Evolutionary conservation across 768 basidiomycete genomes (phyloP).

Genomic region (Cyathus striatus): DNA sequence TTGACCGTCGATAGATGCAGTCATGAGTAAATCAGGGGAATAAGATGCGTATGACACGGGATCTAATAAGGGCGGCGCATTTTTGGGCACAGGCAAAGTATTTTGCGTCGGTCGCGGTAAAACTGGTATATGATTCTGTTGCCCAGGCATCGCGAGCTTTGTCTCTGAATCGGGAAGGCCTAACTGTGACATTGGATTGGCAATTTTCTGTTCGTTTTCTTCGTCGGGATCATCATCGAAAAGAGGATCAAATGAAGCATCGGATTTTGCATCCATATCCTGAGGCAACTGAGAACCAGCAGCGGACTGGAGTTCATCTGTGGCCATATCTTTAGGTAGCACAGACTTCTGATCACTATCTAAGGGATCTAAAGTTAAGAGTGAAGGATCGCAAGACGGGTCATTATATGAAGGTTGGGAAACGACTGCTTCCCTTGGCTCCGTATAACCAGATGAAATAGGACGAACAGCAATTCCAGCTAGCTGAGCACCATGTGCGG

Average conservation of each 20-base stretch:
- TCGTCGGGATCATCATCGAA: constrained; percentile 83
- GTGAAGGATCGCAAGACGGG: too few relatives aligned
- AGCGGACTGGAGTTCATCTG: constrained; percentile 3
- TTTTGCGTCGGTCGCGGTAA: constrained; percentile 21
- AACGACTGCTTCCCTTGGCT: constrained; percentile 7
- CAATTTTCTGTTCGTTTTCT: constrained; percentile 36
- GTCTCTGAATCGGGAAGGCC: constrained; percentile 8
- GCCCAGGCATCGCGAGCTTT: constrained; percentile 17
- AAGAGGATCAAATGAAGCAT: constrained; percentile 80
- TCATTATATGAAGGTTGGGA: neutral
- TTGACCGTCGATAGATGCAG: constrained; percentile 88
- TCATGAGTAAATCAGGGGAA: constrained; percentile 83
- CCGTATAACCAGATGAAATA: constrained; percentile 21
- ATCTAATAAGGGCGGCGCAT: constrained; percentile 72
- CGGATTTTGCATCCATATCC: constrained; percentile 65
- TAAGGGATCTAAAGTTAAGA: too few relatives aligned
- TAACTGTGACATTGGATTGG: neutral
- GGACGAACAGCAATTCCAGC: constrained; percentile 79
- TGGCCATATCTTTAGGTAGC: neutral
- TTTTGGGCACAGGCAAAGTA: constrained; percentile 57
- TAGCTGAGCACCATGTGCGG: constrained; percentile 80
- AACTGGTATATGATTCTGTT: constrained; percentile 9
- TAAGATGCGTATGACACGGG: constrained; percentile 52
- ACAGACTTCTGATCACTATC: too few relatives aligned
- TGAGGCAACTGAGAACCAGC: constrained; percentile 1